Evolutionary conservation across 306 rosid genomes (phyloP), one percentile per base, ranked within the genome.

Genomic region (Vachellia collinsii): DNA sequence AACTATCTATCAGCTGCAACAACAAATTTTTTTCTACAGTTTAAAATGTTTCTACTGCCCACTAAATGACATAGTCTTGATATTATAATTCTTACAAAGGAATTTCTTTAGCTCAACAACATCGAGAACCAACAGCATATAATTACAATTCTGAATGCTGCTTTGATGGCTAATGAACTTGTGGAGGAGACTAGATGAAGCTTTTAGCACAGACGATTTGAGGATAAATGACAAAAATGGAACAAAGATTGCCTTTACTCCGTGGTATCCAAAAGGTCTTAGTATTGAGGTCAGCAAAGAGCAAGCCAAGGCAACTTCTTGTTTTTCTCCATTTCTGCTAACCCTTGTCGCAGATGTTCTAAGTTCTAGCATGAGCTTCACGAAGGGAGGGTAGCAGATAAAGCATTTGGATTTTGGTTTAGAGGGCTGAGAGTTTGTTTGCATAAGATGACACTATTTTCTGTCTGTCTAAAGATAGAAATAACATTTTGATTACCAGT

Each of bases 101-200:
- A 42, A 51, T 36, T 73, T 73, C 34, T 72, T 72, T 41, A 7
- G 47, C 34, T 51, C 47, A 51, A 16, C 39, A 74, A 75, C 38
- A 66, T 74, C 5, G 42, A 62, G 69, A 80, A 80, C 11, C 58
- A 51, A 53, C n/a, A 72, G 62, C 44, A 29, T 67, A 7, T 9
- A 0, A 7, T 37, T 14, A 16, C 4, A 39, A 64, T 64, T 64
- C 12, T 29, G 68, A 36, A 34, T 29, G 42, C 44, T 66, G 14
- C 71, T 17, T 66, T 66, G 47, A 22, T 66, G 71, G 25, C 25
- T 37, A 66, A 16, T 66, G 13, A 66, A 66, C 10, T 19, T 16
- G 11, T 38, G 13, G 46, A 65, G 25, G 25, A 66, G 6, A 38
- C 23, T 66, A 63, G 46, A 65, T 7, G 19, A 65, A 65, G 43